Conservation (phyloP, 2,329 filamentous ascomycete species). For the Thielaviopsis euricoi region DNA sequence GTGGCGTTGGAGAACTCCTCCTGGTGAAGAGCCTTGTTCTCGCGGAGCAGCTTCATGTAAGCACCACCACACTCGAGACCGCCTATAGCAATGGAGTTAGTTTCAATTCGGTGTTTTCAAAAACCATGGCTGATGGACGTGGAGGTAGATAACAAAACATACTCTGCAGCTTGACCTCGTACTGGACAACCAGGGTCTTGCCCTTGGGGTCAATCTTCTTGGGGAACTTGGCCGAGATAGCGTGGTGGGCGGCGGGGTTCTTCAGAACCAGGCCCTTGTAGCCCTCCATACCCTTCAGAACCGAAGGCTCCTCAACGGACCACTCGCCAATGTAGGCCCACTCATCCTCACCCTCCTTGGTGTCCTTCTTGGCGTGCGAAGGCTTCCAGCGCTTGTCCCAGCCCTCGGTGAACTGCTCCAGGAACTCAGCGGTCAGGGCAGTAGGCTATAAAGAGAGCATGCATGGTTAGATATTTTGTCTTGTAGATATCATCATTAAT, state of each 20-base stretch:
- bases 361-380: conserved; percentile 92
- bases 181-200: conserved; percentile 94
- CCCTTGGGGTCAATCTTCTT: conserved; percentile 94
- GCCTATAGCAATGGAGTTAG: conserved; percentile 32
- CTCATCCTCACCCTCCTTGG: conserved; percentile 56
- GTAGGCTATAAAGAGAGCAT: conserved; percentile 47
- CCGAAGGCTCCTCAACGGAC: conserved; percentile 83
- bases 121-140: not conserved
- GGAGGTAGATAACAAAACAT: conserved; percentile 24
- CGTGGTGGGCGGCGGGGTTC: conserved; percentile 94
- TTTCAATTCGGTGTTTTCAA: not conserved
- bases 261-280: conserved; percentile 97
- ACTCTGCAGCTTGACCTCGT: conserved; percentile 99
- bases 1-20: conserved; percentile 97
- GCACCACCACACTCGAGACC: conserved; percentile 95
- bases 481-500: not conserved
- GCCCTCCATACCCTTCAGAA: conserved; percentile 82
- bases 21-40: conserved; percentile 90
- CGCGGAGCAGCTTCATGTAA: conserved; percentile 96
- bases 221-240: conserved; percentile 97
- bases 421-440: conserved; percentile 76
- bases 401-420: conserved; percentile 96
- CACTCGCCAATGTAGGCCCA: conserved; percentile 97
- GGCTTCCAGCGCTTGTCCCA: conserved; percentile 90
- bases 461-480: conserved; percentile 1